phyloP scores from a whole-genome alignment of 768 basidiomycete species.

The Boletus rufocinnamomeus region DNA sequence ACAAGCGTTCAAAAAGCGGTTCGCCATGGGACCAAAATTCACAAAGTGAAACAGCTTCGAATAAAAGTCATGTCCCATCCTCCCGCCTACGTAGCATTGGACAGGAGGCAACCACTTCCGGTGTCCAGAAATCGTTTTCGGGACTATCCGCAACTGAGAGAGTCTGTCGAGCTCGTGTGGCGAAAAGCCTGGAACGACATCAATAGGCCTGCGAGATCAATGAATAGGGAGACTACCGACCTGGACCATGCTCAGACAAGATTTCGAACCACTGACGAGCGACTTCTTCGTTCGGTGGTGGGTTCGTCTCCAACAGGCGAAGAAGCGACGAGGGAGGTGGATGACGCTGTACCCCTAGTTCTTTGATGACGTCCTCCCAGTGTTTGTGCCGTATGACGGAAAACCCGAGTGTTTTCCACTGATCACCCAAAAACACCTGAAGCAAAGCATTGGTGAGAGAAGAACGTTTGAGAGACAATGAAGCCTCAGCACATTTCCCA shows the following conservation, averaged over 20 bases:
- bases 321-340: conserved; percentile 64
- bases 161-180: conserved; percentile 52
- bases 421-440: conserved; percentile 8
- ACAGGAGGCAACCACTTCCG: conserved; percentile 51
- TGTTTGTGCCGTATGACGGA: conserved; percentile 54
- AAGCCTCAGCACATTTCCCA: not conserved
- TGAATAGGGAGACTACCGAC: no score
- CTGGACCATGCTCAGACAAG: no score
- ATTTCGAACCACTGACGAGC: conserved; percentile 63
- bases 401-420: conserved; percentile 67
- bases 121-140: conserved; percentile 39
- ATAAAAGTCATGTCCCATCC: conserved; percentile 56
- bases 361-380: conserved; percentile 48
- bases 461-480: no score
- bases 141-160: conserved; percentile 62
- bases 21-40: conserved; percentile 77
- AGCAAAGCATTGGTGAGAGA: not conserved
- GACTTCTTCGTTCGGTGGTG: conserved; percentile 49
- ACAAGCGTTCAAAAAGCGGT: conserved; percentile 78
- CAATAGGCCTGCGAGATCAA: not conserved
- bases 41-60: conserved; percentile 84
- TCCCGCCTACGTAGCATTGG: conserved; percentile 66
- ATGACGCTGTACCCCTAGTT: conserved; percentile 65
- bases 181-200: conserved; percentile 50
- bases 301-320: conserved; percentile 49